phyloP scores from a whole-genome alignment of 2,329 filamentous ascomycete genomes.

The Aspergillus pseudoviridinutans region DNA sequence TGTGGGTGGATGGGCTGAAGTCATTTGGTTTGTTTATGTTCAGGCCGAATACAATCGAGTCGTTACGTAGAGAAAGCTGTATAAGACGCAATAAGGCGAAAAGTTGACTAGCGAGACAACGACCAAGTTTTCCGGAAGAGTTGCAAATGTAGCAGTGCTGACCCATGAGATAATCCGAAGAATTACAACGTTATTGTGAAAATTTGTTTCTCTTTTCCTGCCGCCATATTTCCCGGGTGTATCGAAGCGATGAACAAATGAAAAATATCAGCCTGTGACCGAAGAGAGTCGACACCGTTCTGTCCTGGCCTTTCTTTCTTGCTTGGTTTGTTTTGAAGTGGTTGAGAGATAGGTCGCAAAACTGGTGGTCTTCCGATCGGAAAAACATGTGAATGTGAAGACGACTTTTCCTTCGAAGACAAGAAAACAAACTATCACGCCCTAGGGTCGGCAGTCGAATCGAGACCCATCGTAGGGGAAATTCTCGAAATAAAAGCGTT shows the following conservation, averaged over 20 bases:
- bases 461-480: slow-evolving; percentile 28
- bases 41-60: slow-evolving; percentile 39
- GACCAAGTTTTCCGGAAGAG: slow-evolving; percentile 34
- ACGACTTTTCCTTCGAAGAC: slow-evolving; percentile 27
- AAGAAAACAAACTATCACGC: slow-evolving; percentile 34
- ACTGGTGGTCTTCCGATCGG: slow-evolving; percentile 33
- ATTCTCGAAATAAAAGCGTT: slow-evolving; percentile 22
- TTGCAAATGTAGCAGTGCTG: slow-evolving; percentile 38
- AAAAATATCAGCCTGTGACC: slow-evolving; percentile 36
- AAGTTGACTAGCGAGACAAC: slow-evolving; percentile 40
- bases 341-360: slow-evolving; percentile 32
- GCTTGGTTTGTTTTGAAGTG: slow-evolving; percentile 5
- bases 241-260: slow-evolving; percentile 38
- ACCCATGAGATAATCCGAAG: slow-evolving; percentile 41
- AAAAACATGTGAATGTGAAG: slow-evolving; percentile 33
- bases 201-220: slow-evolving; percentile 35
- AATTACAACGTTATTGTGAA: slow-evolving; percentile 43
- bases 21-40: slow-evolving; percentile 15
- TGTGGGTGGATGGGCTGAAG: slow-evolving; percentile 11
- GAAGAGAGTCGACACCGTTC: slow-evolving; percentile 31
- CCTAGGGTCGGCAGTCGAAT: slow-evolving; percentile 34
- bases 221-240: slow-evolving; percentile 39
- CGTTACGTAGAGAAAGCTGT: slow-evolving; percentile 39
- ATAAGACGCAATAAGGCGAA: slow-evolving; percentile 36
- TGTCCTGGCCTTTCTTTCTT: slow-evolving; percentile 16